A percentile compares a stretch with the other conserved stretches of the same genome.
These are phyloP conservation scores for Bryoglossum gracile DNA, from an alignment of 495 filamentous ascomycete genomes.

Conservation along the genomic window DNA sequence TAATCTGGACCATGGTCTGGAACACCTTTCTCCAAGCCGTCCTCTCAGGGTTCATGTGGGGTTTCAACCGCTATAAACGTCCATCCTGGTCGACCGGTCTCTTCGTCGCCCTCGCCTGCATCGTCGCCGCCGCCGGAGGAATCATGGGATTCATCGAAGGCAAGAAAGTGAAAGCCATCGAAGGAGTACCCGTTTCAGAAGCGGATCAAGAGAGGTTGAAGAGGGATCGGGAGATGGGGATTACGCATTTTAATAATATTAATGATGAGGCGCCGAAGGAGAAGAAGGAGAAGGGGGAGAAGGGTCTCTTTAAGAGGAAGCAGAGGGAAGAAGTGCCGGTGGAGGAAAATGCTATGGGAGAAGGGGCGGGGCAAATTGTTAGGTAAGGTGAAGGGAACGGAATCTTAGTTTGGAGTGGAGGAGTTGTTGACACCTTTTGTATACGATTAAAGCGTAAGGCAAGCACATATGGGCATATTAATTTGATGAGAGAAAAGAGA, in stretches of 20 bases:
- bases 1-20: constrained; percentile 63
- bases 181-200: constrained; percentile 48
- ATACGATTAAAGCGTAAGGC: no score
- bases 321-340: neutral
- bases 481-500: no score
- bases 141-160: constrained; percentile 60
- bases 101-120: constrained; percentile 62
- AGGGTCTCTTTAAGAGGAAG: constrained; percentile 12
- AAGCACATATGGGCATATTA: no score
- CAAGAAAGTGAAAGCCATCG: constrained; percentile 56
- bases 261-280: constrained; percentile 43
- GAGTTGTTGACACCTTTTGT: no score
- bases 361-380: constrained; percentile 7
- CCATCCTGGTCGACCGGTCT: constrained; percentile 69
- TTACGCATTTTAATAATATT: constrained; percentile 47
- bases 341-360: constrained; percentile 5
- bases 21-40: constrained; percentile 71
- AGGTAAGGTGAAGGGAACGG: no score
- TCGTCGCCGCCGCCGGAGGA: constrained; percentile 62
- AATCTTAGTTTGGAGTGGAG: no score
- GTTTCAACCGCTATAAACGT: constrained; percentile 57
- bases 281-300: constrained; percentile 28
- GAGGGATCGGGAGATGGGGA: constrained; percentile 40
- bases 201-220: constrained; percentile 38
- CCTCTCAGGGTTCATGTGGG: constrained; percentile 76